phyloP scores from a whole-genome alignment of 495 filamentous ascomycete species.

The Xylaria palmicola region DNA sequence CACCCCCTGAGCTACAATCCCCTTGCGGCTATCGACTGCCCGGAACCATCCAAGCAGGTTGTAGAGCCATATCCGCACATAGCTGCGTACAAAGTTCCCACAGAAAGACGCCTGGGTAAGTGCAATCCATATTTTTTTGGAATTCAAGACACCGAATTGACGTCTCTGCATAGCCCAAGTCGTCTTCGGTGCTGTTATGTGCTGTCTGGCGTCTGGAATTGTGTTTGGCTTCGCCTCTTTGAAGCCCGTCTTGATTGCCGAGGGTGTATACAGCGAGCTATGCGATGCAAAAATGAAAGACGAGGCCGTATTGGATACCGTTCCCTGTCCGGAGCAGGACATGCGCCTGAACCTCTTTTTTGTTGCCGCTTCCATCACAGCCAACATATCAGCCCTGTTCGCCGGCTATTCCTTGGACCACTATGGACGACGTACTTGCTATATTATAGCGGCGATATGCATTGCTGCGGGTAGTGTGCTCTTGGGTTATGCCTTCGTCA shows the following conservation, averaged over 20 bases:
- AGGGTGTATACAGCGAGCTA: slow-evolving; percentile 62
- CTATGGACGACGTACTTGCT: slow-evolving; percentile 62
- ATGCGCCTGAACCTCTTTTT: slow-evolving; percentile 70
- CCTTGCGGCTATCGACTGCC: slow-evolving; percentile 16
- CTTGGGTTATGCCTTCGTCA: slow-evolving; percentile 56
- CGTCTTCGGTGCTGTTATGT: slow-evolving; percentile 56
- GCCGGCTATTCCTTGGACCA: slow-evolving; percentile 66
- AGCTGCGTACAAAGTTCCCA: slow-evolving; percentile 54
- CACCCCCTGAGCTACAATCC: slow-evolving; percentile 28
- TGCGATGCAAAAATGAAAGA: slow-evolving; percentile 51
- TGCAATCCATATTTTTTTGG: neutral
- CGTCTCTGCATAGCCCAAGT: slow-evolving; percentile 53
- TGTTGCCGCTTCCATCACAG: slow-evolving; percentile 64
- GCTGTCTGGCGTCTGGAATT: slow-evolving; percentile 64
- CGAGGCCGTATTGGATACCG: slow-evolving; percentile 22
- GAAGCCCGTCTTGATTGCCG: slow-evolving; percentile 65
- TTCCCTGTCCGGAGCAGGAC: slow-evolving; percentile 65
- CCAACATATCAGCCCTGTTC: slow-evolving; percentile 66
- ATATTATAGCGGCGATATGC: slow-evolving; percentile 52
- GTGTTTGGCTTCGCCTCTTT: slow-evolving; percentile 76
- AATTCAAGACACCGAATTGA: neutral
- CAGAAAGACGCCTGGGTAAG: slow-evolving; percentile 50
- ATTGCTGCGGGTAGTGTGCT: slow-evolving; percentile 58
- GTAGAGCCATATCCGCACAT: slow-evolving; percentile 25
- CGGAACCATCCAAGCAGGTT: neutral